Base-by-base conservation (phyloP, 257 asterid genomes). In the Echites panduratus region DNA sequence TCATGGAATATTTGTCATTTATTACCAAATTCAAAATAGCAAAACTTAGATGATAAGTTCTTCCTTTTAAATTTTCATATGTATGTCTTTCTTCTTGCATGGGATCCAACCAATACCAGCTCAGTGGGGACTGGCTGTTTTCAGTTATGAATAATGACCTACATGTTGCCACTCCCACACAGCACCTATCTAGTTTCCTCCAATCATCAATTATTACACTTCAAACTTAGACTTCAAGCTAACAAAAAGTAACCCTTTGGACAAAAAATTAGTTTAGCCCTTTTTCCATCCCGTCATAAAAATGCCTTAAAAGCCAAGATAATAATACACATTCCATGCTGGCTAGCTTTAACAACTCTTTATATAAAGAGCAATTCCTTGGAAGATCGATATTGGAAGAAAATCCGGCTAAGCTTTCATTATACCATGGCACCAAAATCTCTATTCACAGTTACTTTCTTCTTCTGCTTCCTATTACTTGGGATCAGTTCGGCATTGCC, bases 181-280 rank as follows among this genome's bases (percentile, higher is more conserved):
- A n/a, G n/a, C n/a, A 12, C 10, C 50, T 11, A 38, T n/a, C 48
- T 19, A 57, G 41, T 35, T 32, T 22, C 10, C 19, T 48, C 35
- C 71, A n/a, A 41, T 32, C 38, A 41, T 32, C 38, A 73, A 76
- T 72, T 22, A 68, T 64, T 65, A 52, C 45, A 29, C 38, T 53
- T 66, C 65, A 66, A 71, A 68, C 84, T 73, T 81, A 67, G 73
- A 77, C 76, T 75, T 63, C 11, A 81, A 71, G 85, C 62, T 43
- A 77, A 57, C 40, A 32, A 58, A 65, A 58, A 50, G 8, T 4
- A 32, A 48, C 7, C 58, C 11, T 7, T 4, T 7, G 35, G n/a
- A 22, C 56, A 45, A 41, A 41, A 41, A 4, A 41, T 63, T 44
- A 27, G 20, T 63, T 35, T 11, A 0, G 50, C n/a, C 5, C 32